These are phyloP conservation scores for Gossypium longicalyx DNA, from an alignment of 345 rosid genomes.

Conservation along the genomic window DNA sequence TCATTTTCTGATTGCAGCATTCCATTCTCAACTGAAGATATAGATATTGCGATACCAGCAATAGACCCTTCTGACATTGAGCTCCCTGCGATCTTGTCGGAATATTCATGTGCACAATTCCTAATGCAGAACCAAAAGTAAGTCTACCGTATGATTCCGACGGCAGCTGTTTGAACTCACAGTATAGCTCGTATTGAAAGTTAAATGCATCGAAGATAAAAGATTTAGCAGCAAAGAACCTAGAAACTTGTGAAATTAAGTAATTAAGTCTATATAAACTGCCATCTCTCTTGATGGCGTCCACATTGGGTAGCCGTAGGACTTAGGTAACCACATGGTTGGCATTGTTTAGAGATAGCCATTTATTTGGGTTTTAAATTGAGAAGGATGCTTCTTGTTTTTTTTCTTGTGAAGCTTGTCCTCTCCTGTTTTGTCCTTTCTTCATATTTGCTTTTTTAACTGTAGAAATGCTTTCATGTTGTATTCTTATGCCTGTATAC, in stretches of 20 bases:
- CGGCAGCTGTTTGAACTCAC: neutral
- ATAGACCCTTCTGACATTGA: conserved; percentile 68
- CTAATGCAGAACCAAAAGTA: conserved; percentile 32
- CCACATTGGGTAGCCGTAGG: neutral
- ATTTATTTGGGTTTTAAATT: neutral
- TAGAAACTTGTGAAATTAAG: neutral
- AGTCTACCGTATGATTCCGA: neutral
- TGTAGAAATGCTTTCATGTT: conserved; percentile 3
- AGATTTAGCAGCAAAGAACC: neutral
- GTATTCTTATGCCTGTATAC: conserved; percentile 9
- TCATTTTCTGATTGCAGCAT: conserved; percentile 49
- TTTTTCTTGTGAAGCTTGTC: conserved; percentile 24
- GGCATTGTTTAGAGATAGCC: conserved; percentile 4
- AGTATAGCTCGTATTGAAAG: neutral
- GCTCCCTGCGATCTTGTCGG: conserved; percentile 53
- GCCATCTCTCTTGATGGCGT: conserved; percentile 7
- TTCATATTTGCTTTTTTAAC: neutral
- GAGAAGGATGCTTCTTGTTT: conserved; percentile 21
- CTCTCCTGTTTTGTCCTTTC: neutral
- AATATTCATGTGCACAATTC: conserved; percentile 63
- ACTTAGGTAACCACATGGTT: neutral
- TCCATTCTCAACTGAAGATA: conserved; percentile 92
- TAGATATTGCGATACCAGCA: conserved; percentile 82
- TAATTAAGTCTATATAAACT: neutral
- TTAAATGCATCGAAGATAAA: neutral